A percentile compares a stretch with the other conserved stretches of the same genome.
Conservation (phyloP, 1,139 yeast species). For the Sugiyamaella pinicola region DNA sequence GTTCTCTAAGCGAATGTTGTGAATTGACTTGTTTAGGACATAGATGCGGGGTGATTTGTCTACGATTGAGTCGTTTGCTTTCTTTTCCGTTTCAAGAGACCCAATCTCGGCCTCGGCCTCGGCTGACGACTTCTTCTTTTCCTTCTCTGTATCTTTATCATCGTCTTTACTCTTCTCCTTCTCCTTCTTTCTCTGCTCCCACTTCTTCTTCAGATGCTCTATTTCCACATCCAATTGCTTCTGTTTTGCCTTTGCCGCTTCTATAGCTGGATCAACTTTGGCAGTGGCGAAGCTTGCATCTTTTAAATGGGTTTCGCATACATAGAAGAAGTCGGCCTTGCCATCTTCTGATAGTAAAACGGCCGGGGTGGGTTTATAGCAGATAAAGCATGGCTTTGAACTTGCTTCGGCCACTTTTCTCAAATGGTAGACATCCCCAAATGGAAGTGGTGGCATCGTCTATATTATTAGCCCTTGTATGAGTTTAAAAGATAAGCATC, state of each 20-base stretch:
- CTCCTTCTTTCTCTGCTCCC: slow-evolving; percentile 36
- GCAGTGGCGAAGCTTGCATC: slow-evolving; percentile 67
- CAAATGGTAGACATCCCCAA: slow-evolving; percentile 55
- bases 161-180: slow-evolving; percentile 31
- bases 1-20: slow-evolving; percentile 52
- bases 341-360: slow-evolving; percentile 60
- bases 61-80: slow-evolving; percentile 33
- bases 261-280: slow-evolving; percentile 51
- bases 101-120: slow-evolving; percentile 20
- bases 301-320: slow-evolving; percentile 63
- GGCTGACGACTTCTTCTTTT: not conserved
- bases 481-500: not conserved
- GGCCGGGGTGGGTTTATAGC: slow-evolving; percentile 64
- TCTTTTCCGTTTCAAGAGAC: slow-evolving; percentile 30
- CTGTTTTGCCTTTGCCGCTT: slow-evolving; percentile 47
- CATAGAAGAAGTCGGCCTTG: slow-evolving; percentile 63
- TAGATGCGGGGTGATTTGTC: slow-evolving; percentile 51
- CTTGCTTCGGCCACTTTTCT: slow-evolving; percentile 61
- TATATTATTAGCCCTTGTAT: too few species aligned
- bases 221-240: slow-evolving; percentile 49
- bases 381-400: slow-evolving; percentile 62
- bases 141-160: slow-evolving; percentile 26
- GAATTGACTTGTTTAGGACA: slow-evolving; percentile 56
- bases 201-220: slow-evolving; percentile 41
- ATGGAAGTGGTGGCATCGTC: slow-evolving; percentile 34